phyloP scores from a whole-genome alignment of 306 rosid species.

The Prunus davidiana region DNA sequence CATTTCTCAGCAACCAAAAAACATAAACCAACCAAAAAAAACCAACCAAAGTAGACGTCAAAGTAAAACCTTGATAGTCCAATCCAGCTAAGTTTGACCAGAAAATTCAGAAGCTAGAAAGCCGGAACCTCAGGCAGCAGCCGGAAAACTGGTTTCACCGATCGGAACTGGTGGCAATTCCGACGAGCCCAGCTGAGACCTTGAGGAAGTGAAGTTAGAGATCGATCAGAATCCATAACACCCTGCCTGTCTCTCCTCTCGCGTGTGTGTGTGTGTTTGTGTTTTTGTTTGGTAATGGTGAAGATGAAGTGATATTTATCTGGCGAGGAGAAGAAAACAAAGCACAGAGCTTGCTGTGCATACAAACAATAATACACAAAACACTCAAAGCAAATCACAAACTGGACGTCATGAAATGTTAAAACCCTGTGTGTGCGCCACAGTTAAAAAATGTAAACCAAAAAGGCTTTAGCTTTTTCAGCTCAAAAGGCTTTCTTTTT shows the following conservation, averaged over 20 bases:
- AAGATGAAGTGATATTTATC: conserved; percentile 19
- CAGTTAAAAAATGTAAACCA: background rate
- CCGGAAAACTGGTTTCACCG: conserved; percentile 14
- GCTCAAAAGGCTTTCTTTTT: background rate
- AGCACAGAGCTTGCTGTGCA: background rate
- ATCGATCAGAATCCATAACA: conserved; percentile 43
- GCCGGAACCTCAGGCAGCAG: conserved; percentile 28
- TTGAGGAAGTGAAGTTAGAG: conserved; percentile 28
- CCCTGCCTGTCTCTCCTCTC: background rate
- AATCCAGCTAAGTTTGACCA: conserved; percentile 5
- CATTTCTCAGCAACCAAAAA: conserved; percentile 11
- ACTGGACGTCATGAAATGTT: conserved; percentile 15
- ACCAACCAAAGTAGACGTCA: conserved; percentile 1
- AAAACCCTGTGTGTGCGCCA: too few species aligned
- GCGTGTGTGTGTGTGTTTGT: background rate
- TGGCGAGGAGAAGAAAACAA: conserved; percentile 31
- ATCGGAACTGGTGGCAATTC: conserved; percentile 30
- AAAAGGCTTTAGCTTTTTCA: background rate
- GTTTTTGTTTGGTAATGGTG: conserved; percentile 21
- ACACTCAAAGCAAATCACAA: background rate
- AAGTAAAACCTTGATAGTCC: conserved; percentile 45
- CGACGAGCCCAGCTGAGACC: conserved; percentile 27
- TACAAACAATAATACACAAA: background rate
- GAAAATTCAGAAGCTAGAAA: conserved; percentile 25
- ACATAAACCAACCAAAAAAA: background rate